A percentile compares a stretch with the other conserved stretches of the same genome.
These are phyloP conservation scores for Lasiosphaeria ovina DNA, from an alignment of 495 filamentous ascomycete species.

Conservation along the genomic window DNA sequence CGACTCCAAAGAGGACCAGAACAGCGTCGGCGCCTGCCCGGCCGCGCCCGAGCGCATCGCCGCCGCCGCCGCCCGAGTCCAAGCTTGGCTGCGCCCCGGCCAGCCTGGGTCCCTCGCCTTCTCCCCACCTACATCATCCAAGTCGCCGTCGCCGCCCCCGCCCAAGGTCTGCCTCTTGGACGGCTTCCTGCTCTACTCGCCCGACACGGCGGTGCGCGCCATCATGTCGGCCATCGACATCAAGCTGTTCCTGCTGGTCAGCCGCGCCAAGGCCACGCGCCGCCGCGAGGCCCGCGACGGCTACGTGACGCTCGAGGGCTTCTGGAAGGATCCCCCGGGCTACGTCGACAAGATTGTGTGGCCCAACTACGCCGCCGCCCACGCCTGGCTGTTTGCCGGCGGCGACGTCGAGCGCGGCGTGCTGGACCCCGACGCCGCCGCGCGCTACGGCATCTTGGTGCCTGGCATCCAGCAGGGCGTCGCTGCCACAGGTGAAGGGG, in stretches of 20 bases:
- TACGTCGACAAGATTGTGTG: conserved; percentile 96
- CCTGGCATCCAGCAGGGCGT: conserved; percentile 11
- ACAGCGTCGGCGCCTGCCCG: conserved; percentile 53
- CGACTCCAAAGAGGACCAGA: conserved; percentile 74
- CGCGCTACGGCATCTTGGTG: conserved; percentile 46
- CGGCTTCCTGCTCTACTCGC: conserved; percentile 78
- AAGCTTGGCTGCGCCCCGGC: conserved; percentile 37
- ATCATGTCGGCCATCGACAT: conserved; percentile 64
- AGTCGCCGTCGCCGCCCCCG: conserved; percentile 18
- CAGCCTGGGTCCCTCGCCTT: conserved; percentile 36
- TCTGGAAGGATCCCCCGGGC: conserved; percentile 90
- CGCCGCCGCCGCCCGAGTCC: conserved; percentile 37
- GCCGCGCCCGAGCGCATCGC: conserved; percentile 42
- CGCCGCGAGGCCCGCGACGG: conserved; percentile 71
- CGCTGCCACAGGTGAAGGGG: too few species aligned
- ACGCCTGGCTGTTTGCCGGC: conserved; percentile 69
- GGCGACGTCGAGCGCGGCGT: conserved; percentile 58
- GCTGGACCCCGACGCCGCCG: conserved; percentile 43
- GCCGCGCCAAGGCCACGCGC: conserved; percentile 56
- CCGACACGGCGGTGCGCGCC: conserved; percentile 26
- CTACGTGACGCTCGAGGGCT: conserved; percentile 87
- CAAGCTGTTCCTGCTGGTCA: conserved; percentile 69
- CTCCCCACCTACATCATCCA: conserved; percentile 53
- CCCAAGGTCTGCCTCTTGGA: conserved; percentile 60
- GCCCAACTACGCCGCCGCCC: conserved; percentile 82